Evolutionary conservation across 2,329 filamentous ascomycete genomes (phyloP).

Genomic region (Calonectria montana): DNA sequence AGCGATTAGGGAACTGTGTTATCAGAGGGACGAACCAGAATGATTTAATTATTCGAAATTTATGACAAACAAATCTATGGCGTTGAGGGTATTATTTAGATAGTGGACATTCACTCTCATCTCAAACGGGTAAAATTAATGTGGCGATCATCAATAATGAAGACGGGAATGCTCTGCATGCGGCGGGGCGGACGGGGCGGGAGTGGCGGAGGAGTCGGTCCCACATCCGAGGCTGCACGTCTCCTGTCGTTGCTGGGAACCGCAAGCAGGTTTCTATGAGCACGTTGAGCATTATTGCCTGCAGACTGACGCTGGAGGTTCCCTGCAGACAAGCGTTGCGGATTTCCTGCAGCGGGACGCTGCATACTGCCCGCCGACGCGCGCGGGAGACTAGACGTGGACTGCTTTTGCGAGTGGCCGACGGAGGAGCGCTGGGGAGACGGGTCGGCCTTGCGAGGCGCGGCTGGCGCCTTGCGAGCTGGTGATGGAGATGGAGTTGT

Average conservation of each 20-base stretch:
- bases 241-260: conserved; percentile 13
- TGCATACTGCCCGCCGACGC: background rate
- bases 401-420: background rate
- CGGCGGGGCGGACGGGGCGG: conserved; percentile 42
- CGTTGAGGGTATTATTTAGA: conserved; percentile 29
- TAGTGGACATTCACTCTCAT: conserved; percentile 35
- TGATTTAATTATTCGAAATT: conserved; percentile 26
- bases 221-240: conserved; percentile 38
- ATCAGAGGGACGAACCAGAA: conserved; percentile 24
- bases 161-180: conserved; percentile 43
- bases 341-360: conserved; percentile 20
- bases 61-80: conserved; percentile 14
- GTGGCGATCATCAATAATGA: conserved; percentile 44
- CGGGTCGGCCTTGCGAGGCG: conserved; percentile 22
- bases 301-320: conserved; percentile 1
- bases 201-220: conserved; percentile 36
- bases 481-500: conserved; percentile 42
- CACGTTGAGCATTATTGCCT: conserved; percentile 15
- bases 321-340: background rate
- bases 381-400: background rate
- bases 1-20: background rate
- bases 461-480: conserved; percentile 14
- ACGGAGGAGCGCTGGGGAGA: conserved; percentile 21
- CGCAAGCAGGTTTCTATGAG: background rate
- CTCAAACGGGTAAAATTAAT: conserved; percentile 32